Evolutionary conservation across 2,329 filamentous ascomycete species (phyloP).

Genomic region (Macrophomina pseudophaseolina): DNA sequence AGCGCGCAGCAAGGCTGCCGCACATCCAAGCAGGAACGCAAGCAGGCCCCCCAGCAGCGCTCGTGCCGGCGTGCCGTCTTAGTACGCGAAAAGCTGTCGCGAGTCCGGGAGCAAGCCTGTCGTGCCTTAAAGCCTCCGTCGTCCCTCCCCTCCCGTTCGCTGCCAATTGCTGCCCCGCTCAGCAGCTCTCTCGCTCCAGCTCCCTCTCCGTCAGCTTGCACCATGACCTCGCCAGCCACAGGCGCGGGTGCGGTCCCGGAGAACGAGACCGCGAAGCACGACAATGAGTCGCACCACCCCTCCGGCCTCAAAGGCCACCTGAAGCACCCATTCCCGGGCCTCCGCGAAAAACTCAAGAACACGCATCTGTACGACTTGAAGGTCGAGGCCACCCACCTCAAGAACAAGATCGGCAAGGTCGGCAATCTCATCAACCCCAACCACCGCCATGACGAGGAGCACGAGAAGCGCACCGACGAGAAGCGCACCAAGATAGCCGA

Average conservation of each 20-base stretch:
- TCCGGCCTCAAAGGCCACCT: conserved; percentile 29
- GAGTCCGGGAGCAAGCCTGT: background rate
- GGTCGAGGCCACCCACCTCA: conserved; percentile 62
- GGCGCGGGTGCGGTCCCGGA: background rate
- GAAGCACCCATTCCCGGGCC: conserved; percentile 45
- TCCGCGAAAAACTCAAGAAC: conserved; percentile 53
- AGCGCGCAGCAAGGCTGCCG: conserved; percentile 12
- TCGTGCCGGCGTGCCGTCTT: background rate
- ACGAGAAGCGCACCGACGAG: conserved; percentile 81
- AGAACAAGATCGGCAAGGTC: conserved; percentile 68
- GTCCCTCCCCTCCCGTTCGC: background rate
- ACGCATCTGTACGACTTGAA: conserved; percentile 55
- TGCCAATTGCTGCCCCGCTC: conserved; percentile 9
- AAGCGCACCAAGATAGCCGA: conserved; percentile 76
- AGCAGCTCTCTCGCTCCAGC: background rate
- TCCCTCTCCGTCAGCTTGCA: background rate
- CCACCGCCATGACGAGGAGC: conserved; percentile 91
- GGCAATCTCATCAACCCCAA: conserved; percentile 77
- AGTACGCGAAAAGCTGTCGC: conserved; percentile 1
- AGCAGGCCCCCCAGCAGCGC: conserved; percentile 1
- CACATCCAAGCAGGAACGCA: conserved; percentile 22
- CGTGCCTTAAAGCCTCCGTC: conserved; percentile 1
- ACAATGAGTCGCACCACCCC: conserved; percentile 25
- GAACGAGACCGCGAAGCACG: conserved; percentile 11
- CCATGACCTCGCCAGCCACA: conserved; percentile 22